phyloP scores from a whole-genome alignment of 2,329 filamentous ascomycete genomes.

The Ophiocordyceps camponoti-floridani region DNA sequence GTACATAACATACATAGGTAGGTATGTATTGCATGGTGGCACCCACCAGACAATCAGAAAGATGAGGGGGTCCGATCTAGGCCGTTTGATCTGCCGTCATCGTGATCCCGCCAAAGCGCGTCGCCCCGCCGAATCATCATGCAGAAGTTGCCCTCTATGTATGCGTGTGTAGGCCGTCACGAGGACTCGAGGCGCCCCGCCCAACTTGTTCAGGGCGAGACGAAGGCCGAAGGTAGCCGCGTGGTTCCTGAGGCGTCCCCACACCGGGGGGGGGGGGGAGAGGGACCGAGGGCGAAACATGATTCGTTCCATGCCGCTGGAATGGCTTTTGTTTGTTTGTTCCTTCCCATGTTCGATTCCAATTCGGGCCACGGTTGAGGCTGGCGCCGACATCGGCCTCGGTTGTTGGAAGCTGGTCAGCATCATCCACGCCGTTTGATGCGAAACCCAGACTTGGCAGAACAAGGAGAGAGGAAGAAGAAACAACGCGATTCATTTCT shows the following conservation, averaged over 20 bases:
- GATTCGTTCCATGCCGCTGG: conserved; percentile 6
- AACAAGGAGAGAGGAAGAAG: neutral
- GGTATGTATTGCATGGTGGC: no score
- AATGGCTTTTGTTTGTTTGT: no score
- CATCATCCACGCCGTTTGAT: no score
- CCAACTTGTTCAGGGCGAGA: neutral
- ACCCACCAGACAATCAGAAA: no score
- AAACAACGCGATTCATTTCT: neutral
- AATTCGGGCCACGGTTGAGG: neutral
- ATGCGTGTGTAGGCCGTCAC: conserved; percentile 1
- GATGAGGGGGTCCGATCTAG: neutral
- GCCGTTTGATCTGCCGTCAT: neutral
- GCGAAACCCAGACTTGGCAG: neutral
- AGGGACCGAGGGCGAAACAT: conserved; percentile 6
- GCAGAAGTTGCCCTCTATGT: neutral
- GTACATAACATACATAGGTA: no score
- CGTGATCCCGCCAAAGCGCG: neutral
- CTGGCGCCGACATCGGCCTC: neutral
- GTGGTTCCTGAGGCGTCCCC: conserved; percentile 7
- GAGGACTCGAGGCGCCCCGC: conserved; percentile 8
- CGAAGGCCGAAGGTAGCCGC: conserved; percentile 10
- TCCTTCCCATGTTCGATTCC: no score
- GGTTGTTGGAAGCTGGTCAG: neutral
- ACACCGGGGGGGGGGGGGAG: neutral
- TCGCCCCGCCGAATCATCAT: neutral